Conservation (phyloP, 2,329 filamentous ascomycete species). For the Colletotrichum eremochloae region DNA sequence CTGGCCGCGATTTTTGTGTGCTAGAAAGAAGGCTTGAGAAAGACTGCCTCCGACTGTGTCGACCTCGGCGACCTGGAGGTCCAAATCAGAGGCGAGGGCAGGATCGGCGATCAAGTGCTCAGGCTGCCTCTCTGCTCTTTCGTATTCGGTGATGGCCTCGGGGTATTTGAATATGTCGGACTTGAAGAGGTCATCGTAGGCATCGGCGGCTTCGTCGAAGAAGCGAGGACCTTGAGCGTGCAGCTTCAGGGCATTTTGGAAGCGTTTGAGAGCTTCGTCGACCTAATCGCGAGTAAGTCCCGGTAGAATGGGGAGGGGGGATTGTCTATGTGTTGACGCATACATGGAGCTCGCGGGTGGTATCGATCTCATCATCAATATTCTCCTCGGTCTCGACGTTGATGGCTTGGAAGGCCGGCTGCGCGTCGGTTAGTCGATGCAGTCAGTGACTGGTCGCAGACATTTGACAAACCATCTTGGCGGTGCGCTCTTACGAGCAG, state of each 20-base stretch:
- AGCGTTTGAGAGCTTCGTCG: slow-evolving; percentile 95
- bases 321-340: slow-evolving; percentile 34
- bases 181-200: slow-evolving; percentile 87
- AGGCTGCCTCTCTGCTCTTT: slow-evolving; percentile 73
- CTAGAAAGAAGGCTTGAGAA: slow-evolving; percentile 90
- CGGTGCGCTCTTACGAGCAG: slow-evolving; percentile 3
- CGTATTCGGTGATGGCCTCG: slow-evolving; percentile 87
- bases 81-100: slow-evolving; percentile 63
- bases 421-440: slow-evolving; percentile 22
- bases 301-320: background rate
- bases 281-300: slow-evolving; percentile 65
- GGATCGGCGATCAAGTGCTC: slow-evolving; percentile 64
- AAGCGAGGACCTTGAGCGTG: slow-evolving; percentile 87
- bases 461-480: slow-evolving; percentile 28
- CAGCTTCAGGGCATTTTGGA: slow-evolving; percentile 90
- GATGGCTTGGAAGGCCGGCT: slow-evolving; percentile 84
- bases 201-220: slow-evolving; percentile 81
- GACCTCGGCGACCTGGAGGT: slow-evolving; percentile 70
- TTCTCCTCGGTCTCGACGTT: slow-evolving; percentile 96
- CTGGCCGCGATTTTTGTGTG: slow-evolving; percentile 95
- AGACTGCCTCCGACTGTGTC: slow-evolving; percentile 85
- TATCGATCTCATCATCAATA: slow-evolving; percentile 90
- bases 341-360: slow-evolving; percentile 91
- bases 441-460: slow-evolving; percentile 2
- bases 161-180: slow-evolving; percentile 96